Conservation (phyloP, 2,329 filamentous ascomycete genomes). For the Lecanicillium sp. region DNA sequence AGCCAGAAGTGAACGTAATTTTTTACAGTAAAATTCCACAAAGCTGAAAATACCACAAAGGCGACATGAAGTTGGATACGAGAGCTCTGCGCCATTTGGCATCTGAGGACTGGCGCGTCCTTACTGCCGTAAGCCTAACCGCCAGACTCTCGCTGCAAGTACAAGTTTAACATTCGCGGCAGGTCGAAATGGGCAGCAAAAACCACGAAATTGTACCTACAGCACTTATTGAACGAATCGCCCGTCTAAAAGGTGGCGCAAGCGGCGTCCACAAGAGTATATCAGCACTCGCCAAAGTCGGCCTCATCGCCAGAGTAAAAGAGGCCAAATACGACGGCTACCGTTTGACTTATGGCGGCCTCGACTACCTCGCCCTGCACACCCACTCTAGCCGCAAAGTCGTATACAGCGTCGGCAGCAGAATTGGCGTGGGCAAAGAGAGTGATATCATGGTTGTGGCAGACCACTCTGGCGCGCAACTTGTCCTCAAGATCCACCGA, state of each 20-base stretch:
- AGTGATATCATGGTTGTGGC: slow-evolving; percentile 95
- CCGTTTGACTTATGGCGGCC: slow-evolving; percentile 88
- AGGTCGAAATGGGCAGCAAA: slow-evolving; percentile 91
- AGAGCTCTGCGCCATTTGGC: slow-evolving; percentile 89
- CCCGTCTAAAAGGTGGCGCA: slow-evolving; percentile 70
- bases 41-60: background rate
- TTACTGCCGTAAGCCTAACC: slow-evolving; percentile 70
- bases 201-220: slow-evolving; percentile 98
- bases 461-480: slow-evolving; percentile 67
- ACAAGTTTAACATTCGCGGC: slow-evolving; percentile 30
- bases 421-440: slow-evolving; percentile 95
- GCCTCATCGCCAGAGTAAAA: slow-evolving; percentile 85
- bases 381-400: slow-evolving; percentile 72
- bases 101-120: slow-evolving; percentile 88
- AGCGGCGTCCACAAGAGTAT: slow-evolving; percentile 81
- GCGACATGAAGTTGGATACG: slow-evolving; percentile 86
- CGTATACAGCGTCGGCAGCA: slow-evolving; percentile 88
- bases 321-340: slow-evolving; percentile 98
- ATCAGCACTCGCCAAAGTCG: slow-evolving; percentile 83
- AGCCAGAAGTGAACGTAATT: background rate
- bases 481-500: slow-evolving; percentile 91
- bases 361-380: slow-evolving; percentile 96
- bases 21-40: background rate
- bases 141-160: slow-evolving; percentile 22
- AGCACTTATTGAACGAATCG: slow-evolving; percentile 74